Base-by-base conservation (phyloP, 345 rosid genomes). In the Combretum micranthum region DNA sequence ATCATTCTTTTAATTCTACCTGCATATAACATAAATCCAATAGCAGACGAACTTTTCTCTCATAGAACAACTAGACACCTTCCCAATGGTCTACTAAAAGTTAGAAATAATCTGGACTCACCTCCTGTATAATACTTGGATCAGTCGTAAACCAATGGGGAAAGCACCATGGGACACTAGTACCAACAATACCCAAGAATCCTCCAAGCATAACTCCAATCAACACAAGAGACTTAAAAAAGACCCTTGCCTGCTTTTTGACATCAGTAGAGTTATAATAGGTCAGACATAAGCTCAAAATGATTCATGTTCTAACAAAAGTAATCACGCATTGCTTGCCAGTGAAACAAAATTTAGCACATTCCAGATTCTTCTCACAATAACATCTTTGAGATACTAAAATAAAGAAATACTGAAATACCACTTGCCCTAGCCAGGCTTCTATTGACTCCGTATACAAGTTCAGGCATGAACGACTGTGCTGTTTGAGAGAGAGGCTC, bases 401-500 rank as follows among this genome's bases (percentile, higher is more conserved):
- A 5, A 52, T 25, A 17, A 23, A 45, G 11, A 42, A 25, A 14
- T 11, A 23, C 19, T 16, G 20, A 17, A 50, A 52, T 21, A 59
- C 32, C 32, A 57, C 67, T 60, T 26, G 75, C 81, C 83, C 71
- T 81, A 55, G 32, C 42, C 67, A 75, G 65, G 59, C 64, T 76
- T 49, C 69, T 52, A 13, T 74, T 71, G 44, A 44, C 57, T 52
- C 87, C 87, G 44, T 66, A 67, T 55, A 78, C 47, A 51, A 75
- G 56, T 71, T 67, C 87, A 7, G 83, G 87, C 81, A 81, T 76
- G 60, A 76, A 81, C 47, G 87, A 71, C 50, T 76, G 83, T 15
- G 87, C 81, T 1, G 87, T 78, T 65, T 81, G 87, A 61, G 81
- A 76, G 52, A 81, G 77, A 50, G 83, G 83, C 64, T 78, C 81